Conservation (phyloP, 495 filamentous ascomycete genomes). For the Thermothielavioides terrestris region DNA sequence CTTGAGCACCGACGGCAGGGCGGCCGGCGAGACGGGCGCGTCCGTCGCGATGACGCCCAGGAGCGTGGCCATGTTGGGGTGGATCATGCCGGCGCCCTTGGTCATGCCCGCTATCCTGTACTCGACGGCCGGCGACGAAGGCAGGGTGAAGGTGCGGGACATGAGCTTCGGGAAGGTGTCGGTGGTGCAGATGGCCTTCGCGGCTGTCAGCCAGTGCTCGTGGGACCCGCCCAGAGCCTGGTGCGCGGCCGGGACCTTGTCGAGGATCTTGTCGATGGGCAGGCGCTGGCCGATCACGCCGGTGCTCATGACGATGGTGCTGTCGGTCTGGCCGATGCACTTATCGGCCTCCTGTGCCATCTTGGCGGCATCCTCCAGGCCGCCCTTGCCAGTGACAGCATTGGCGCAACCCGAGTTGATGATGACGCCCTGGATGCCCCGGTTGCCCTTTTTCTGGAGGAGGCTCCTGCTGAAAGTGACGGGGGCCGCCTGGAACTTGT, state of each 20-base stretch:
- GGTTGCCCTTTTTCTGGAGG: slow-evolving; percentile 54
- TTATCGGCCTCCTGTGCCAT: slow-evolving; percentile 77
- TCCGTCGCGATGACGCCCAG: slow-evolving; percentile 92
- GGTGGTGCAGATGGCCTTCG: slow-evolving; percentile 94
- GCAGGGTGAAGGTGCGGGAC: slow-evolving; percentile 75
- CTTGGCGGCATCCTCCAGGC: slow-evolving; percentile 73
- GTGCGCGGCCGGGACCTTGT: slow-evolving; percentile 69
- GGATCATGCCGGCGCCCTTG: slow-evolving; percentile 99
- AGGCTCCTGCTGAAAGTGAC: slow-evolving; percentile 73
- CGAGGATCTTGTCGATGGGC: slow-evolving; percentile 83
- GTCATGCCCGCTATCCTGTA: slow-evolving; percentile 93
- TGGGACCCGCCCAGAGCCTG: slow-evolving; percentile 61
- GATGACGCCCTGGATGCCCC: slow-evolving; percentile 70
- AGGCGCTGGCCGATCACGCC: slow-evolving; percentile 95
- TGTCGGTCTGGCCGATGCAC: slow-evolving; percentile 53
- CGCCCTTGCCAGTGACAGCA: slow-evolving; percentile 89
- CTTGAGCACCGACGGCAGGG: slow-evolving; percentile 61
- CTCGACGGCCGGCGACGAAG: slow-evolving; percentile 62
- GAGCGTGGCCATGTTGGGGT: slow-evolving; percentile 97
- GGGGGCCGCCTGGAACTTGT: slow-evolving; percentile 95
- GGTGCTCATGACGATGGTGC: slow-evolving; percentile 91
- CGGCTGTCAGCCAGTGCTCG: slow-evolving; percentile 75
- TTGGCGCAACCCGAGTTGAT: slow-evolving; percentile 97
- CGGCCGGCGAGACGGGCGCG: slow-evolving; percentile 62
- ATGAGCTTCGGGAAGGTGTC: slow-evolving; percentile 98